phyloP scores from a whole-genome alignment of 192 early-diverging fungal genomes.

The Coemansia furcata region DNA sequence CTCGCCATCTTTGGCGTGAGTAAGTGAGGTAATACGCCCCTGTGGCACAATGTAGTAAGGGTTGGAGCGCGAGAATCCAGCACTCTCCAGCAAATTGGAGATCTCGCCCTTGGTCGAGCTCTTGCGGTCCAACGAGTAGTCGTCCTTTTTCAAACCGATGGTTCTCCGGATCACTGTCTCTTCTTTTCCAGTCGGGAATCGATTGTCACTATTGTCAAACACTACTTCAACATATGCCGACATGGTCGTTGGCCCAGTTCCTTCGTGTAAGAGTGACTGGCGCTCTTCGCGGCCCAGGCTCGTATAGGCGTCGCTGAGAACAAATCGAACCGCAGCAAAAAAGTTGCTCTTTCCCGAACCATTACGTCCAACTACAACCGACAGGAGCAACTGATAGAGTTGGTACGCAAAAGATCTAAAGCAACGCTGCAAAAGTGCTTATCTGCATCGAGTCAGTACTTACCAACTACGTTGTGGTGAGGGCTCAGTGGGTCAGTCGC shows the following conservation, averaged over 20 bases:
- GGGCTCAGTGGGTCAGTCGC: conserved; percentile 89
- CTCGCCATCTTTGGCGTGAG: conserved; percentile 91
- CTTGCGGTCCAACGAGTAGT: conserved; percentile 96
- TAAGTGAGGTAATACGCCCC: conserved; percentile 85
- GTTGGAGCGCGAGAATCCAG: conserved; percentile 94
- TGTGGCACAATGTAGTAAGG: conserved; percentile 99
- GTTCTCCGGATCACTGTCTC: conserved; percentile 88
- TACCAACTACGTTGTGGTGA: conserved; percentile 94
- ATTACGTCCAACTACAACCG: conserved; percentile 78
- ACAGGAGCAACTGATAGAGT: conserved; percentile 14
- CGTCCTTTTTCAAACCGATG: conserved; percentile 96
- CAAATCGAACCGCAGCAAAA: conserved; percentile 92
- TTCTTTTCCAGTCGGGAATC: conserved; percentile 93
- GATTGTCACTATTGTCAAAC: conserved; percentile 95
- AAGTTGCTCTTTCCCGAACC: conserved; percentile 98
- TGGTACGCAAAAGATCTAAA: background rate
- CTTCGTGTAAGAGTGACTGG: conserved; percentile 91
- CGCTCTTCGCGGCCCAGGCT: conserved; percentile 92
- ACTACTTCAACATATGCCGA: conserved; percentile 95
- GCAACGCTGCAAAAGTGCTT: background rate
- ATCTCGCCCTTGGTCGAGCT: conserved; percentile 90
- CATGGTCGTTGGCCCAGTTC: conserved; percentile 86
- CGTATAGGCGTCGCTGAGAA: conserved; percentile 92
- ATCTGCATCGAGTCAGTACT: background rate
- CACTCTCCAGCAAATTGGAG: conserved; percentile 89